Evolutionary conservation across 345 rosid species (phyloP), one percentile per base, ranked within the genome.

Genomic region (Ricinus communis): DNA sequence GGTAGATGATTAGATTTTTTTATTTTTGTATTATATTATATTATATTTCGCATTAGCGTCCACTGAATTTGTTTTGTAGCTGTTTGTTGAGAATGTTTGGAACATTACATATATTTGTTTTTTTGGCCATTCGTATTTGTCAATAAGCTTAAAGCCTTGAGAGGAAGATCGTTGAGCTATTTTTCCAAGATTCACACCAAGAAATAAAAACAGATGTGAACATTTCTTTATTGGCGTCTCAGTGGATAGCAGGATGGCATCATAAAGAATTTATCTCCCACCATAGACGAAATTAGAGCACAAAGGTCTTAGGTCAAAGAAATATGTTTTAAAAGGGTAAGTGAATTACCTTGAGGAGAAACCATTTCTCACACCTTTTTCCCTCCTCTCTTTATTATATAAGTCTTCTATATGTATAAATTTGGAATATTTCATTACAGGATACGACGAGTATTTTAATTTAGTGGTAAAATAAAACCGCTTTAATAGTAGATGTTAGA

Each of bases 81-180:
- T 82, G 80, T 78, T 85, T 71, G 85, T 74, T 75, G 77, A 76
- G 85, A 80, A 80, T 80, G 67, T 62, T 70, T 80, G 82, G 78
- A 81, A 78, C 81, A 74, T 80, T 73, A 70, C 43, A 77, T 21
- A 66, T 68, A 73, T 67, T 68, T 51, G n/a, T 16, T 57, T 69
- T 69, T 73, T 54, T 50, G 49, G 70, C 27, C 59, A 31, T 24
- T 66, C 59, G 46, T 60, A 51, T 59, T 59, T 54, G 62, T 70
- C 65, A 5, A 28, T 28, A 28, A 47, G 53, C 69, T 19, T 60
- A 24, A 50, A 53, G 41, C 66, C 51, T 49, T 16, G 67, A 36
- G 50, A 70, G 24, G 30, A 2, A 60, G 66, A 60, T 24, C 8
- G n/a, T 13, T 45, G 27, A 5, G 5, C 33, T 8, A 45, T 4